Evolutionary conservation across 176 grass and related monocot genomes (phyloP).

Genomic region (Eremochloa ophiuroides): DNA sequence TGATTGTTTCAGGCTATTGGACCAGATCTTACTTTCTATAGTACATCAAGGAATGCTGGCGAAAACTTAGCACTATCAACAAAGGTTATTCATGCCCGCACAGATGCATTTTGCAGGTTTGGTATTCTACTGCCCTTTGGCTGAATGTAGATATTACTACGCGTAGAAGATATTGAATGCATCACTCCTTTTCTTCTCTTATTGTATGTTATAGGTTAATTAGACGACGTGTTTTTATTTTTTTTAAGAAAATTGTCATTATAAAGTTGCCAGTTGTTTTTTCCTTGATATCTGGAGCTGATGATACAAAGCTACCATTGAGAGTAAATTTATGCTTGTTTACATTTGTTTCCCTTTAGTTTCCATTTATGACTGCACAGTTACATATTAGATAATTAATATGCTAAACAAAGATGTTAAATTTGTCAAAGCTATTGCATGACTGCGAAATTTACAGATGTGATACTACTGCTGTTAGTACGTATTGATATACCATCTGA

Average conservation of each 20-base stretch:
- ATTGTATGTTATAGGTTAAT: neutral
- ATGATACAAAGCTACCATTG: neutral
- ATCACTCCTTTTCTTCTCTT: neutral
- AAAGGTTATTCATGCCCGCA: conserved; percentile 91
- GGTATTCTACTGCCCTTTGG: conserved; percentile 20
- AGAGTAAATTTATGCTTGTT: neutral
- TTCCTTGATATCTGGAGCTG: neutral
- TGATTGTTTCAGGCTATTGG: conserved; percentile 75
- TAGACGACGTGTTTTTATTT: neutral
- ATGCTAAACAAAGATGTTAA: neutral
- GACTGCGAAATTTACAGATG: neutral
- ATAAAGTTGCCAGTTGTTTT: neutral
- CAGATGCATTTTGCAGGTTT: conserved; percentile 90
- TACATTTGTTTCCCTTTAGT: conserved; percentile 8
- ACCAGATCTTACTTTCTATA: conserved; percentile 96
- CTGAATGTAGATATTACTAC: neutral
- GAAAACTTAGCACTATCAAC: conserved; percentile 66
- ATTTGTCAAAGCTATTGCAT: neutral
- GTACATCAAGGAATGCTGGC: conserved; percentile 69
- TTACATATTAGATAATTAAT: neutral
- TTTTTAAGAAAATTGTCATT: neutral
- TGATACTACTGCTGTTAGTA: neutral
- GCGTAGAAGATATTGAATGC: neutral
- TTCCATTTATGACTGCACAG: neutral
- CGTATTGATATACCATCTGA: no score